These are phyloP conservation scores for Paecilomyces dactylethromorphus DNA, from an alignment of 2,329 filamentous ascomycete species.

Conservation along the genomic window DNA sequence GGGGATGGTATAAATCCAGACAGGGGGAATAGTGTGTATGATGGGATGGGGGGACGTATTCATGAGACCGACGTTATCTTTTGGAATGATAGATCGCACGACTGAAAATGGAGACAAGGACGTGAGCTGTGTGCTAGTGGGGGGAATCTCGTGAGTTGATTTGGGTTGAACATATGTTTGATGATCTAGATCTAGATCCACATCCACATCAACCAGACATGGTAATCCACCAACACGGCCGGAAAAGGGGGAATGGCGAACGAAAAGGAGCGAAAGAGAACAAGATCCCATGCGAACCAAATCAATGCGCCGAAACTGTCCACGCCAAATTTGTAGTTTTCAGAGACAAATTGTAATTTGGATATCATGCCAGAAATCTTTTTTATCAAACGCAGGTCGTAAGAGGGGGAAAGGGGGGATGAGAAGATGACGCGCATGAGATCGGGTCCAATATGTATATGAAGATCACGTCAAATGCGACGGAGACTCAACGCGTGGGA, in stretches of 20 bases:
- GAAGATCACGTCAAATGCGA: neutral
- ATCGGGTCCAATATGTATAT: neutral
- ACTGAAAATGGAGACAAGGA: neutral
- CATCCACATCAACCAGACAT: neutral
- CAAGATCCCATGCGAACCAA: conserved; percentile 11
- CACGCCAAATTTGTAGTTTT: conserved; percentile 20
- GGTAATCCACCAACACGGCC: neutral
- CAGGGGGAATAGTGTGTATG: neutral
- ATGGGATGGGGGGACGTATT: neutral
- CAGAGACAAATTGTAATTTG: conserved; percentile 13
- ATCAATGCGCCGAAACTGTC: conserved; percentile 22
- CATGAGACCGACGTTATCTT: neutral
- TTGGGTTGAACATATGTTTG: neutral
- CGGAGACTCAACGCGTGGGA: neutral
- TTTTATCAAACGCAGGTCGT: conserved; percentile 2
- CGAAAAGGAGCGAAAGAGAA: conserved; percentile 2
- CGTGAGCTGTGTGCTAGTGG: neutral
- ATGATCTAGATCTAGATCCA: neutral
- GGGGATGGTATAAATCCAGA: neutral
- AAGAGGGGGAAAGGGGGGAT: neutral
- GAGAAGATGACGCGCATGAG: neutral
- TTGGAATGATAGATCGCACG: neutral
- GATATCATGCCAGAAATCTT: conserved; percentile 18
- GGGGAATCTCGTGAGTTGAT: neutral
- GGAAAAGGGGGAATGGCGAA: neutral